A percentile compares a stretch with the other conserved stretches of the same genome.
These are phyloP conservation scores for Vaccinium vitisidaea DNA, from an alignment of 148 eudicot genomes.

Conservation along the genomic window DNA sequence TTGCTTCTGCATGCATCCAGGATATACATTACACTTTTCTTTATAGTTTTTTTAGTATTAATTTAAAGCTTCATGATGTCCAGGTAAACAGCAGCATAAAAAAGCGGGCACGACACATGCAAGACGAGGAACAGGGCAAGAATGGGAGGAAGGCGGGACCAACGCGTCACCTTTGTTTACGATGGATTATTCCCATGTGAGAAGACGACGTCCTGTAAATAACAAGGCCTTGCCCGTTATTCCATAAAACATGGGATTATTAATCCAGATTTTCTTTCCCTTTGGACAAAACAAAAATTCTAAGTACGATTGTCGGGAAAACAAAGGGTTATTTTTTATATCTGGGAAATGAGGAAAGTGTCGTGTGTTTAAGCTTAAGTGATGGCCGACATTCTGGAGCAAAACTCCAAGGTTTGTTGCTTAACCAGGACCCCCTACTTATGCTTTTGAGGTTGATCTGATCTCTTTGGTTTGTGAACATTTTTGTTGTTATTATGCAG, in stretches of 20 bases:
- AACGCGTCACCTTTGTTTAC: background rate
- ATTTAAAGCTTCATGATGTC: background rate
- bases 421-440: background rate
- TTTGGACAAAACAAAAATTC: background rate
- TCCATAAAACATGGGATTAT: background rate
- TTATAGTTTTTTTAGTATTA: background rate
- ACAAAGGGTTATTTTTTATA: background rate
- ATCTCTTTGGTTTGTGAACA: background rate
- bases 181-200: background rate
- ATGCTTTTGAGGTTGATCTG: background rate
- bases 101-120: slow-evolving; percentile 19
- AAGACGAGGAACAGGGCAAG: slow-evolving; percentile 23
- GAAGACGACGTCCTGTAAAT: background rate
- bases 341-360: background rate
- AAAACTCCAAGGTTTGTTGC: background rate
- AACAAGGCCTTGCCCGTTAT: background rate
- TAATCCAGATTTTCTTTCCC: slow-evolving; percentile 1
- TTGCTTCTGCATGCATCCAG: background rate
- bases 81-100: slow-evolving; percentile 24
- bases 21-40: too few relatives aligned
- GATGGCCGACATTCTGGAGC: background rate
- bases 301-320: background rate
- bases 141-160: slow-evolving; percentile 22
- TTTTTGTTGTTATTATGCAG: too few relatives aligned
- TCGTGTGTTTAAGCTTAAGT: background rate